Percentiles rank a stretch among this genome's conserved stretches.
Evolutionary conservation across 208 protist genomes (phyloP).

Genomic region (Trypanosoma lewisi): DNA sequence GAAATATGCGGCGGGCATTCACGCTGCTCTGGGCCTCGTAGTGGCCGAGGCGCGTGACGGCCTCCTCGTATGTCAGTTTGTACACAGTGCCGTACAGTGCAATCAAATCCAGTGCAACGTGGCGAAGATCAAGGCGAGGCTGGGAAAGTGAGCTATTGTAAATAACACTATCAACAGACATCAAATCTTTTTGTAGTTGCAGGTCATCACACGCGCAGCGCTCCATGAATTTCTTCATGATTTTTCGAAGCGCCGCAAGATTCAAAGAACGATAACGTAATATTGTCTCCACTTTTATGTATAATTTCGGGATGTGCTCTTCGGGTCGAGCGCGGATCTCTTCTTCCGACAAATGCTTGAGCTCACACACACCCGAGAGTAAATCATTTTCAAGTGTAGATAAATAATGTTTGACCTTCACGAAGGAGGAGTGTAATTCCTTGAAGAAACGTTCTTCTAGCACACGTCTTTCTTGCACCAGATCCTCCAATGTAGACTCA

Average conservation of each 20-base stretch:
- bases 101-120: constrained; percentile 55
- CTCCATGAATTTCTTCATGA: constrained; percentile 79
- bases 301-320: constrained; percentile 65
- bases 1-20: constrained; percentile 62
- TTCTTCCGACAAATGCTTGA: constrained; percentile 53
- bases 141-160: constrained; percentile 41
- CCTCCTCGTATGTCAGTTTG: constrained; percentile 60
- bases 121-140: constrained; percentile 58
- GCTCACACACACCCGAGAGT: constrained; percentile 29
- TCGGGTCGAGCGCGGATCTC: constrained; percentile 45
- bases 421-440: constrained; percentile 55
- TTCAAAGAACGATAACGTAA: constrained; percentile 73
- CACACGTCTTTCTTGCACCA: constrained; percentile 30
- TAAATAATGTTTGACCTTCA: constrained; percentile 58
- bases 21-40: constrained; percentile 50
- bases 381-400: constrained; percentile 48
- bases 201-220: constrained; percentile 75
- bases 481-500: constrained; percentile 13
- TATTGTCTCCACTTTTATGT: constrained; percentile 60
- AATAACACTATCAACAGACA: constrained; percentile 55
- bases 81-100: constrained; percentile 79
- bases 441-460: constrained; percentile 63
- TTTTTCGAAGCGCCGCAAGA: constrained; percentile 68
- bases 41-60: constrained; percentile 36
- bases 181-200: constrained; percentile 52